Evolutionary conservation across 2,329 filamentous ascomycete species (phyloP).

Genomic region (Microdochium paspali): DNA sequence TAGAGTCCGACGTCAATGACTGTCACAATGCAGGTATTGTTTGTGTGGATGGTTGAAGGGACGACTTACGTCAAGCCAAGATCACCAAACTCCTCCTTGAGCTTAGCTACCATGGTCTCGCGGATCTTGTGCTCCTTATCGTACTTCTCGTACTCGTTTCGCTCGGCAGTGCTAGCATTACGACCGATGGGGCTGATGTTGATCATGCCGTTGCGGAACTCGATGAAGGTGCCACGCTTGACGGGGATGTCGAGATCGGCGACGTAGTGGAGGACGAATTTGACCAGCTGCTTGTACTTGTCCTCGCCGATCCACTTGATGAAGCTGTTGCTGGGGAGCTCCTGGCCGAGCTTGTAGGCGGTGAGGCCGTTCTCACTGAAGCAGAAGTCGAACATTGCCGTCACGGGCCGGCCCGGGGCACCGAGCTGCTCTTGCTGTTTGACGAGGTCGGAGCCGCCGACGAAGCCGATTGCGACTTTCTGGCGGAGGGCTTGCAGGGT

Average conservation of each 20-base stretch:
- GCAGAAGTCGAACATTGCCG: slow-evolving; percentile 89
- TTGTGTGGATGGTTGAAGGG: no score
- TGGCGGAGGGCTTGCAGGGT: slow-evolving; percentile 73
- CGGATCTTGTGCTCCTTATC: slow-evolving; percentile 72
- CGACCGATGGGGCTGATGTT: slow-evolving; percentile 78
- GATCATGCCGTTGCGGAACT: slow-evolving; percentile 89
- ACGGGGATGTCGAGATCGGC: slow-evolving; percentile 76
- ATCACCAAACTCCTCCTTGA: slow-evolving; percentile 76
- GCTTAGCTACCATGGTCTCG: slow-evolving; percentile 61
- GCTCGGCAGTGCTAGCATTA: slow-evolving; percentile 74
- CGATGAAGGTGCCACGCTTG: slow-evolving; percentile 77
- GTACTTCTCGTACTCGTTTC: slow-evolving; percentile 72
- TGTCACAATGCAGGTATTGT: no score
- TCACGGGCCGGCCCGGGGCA: slow-evolving; percentile 57
- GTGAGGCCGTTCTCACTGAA: slow-evolving; percentile 96
- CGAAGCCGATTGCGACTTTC: slow-evolving; percentile 82
- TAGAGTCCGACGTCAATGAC: no score
- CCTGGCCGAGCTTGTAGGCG: slow-evolving; percentile 73
- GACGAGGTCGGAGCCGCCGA: slow-evolving; percentile 81
- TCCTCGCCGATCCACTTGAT: slow-evolving; percentile 84
- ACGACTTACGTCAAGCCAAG: slow-evolving; percentile 67
- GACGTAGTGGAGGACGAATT: slow-evolving; percentile 71
- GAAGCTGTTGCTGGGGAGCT: slow-evolving; percentile 73
- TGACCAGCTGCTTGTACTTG: slow-evolving; percentile 68
- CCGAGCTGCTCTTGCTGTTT: slow-evolving; percentile 98